Base-by-base conservation (phyloP, 331 rosid genomes). In the Malus hybrid region DNA sequence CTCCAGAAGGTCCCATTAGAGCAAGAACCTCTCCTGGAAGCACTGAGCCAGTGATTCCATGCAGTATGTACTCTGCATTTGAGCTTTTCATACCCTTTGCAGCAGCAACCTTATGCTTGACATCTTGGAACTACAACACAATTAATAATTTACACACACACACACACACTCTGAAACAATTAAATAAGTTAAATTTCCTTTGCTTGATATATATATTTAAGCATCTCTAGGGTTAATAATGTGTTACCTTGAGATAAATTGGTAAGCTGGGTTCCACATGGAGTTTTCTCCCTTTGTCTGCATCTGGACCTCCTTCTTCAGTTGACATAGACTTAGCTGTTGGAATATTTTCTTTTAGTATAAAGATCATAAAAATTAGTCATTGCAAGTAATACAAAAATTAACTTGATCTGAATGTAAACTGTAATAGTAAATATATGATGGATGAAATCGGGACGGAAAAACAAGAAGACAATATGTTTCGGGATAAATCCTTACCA, bases 1-100 rank as follows among this genome's bases (percentile, higher is more conserved):
- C 89, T 69, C 99, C 97, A 4, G 97, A 95, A 14, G 99, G 99
- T 7, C 99, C 99, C 99, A 95, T 95, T 62, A 95, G 60, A 18
- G 99, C 99, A 83, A 95, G 84, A 77, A 92, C 91, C 73, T 95
- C 99, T 24, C 99, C 97, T 24, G 97, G 97, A 80, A 86, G 82
- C 29, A 95, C 96, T 24, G 73, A 82, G 10, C 99, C 99, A 9
- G 89, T 88, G 63, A 95, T 89, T 39, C 99, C 97, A 63, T 89
- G 80, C 76, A 94, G 74, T 36, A 94, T 90, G 63, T 89, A 87
- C 79, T 88, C 92, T 65, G 60, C 82, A 74, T 8, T 86, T 70
- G 86, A 32, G 64, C 75, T 78, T 13, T 89, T 87, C 69, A 94
- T 58, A 83, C 97, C 90, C 68, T 85, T 90, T 19, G 50, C 50